Conservation (phyloP, 768 basidiomycete species). For the Hypsizygus marmoreus region DNA sequence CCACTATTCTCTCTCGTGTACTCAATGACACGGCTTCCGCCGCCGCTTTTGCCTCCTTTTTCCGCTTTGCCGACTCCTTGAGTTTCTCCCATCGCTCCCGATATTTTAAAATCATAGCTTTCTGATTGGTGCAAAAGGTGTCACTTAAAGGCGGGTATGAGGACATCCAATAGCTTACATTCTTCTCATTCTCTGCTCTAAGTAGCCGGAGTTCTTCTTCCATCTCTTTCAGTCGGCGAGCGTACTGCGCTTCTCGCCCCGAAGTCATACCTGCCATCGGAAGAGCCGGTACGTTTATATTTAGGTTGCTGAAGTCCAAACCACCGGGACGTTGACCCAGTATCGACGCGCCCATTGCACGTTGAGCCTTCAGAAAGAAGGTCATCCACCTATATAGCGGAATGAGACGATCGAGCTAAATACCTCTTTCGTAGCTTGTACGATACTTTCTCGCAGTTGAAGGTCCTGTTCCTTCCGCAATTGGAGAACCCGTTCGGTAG, state of each 20-base stretch:
- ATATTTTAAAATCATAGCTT: constrained; percentile 80
- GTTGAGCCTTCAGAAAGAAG: constrained; percentile 60
- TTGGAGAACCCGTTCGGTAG: constrained; percentile 64
- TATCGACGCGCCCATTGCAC: constrained; percentile 72
- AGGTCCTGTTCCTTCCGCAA: constrained; percentile 77
- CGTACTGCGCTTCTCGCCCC: constrained; percentile 57
- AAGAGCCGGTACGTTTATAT: constrained; percentile 56
- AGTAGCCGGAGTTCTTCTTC: constrained; percentile 74
- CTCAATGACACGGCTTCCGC: constrained; percentile 44
- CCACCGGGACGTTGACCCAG: constrained; percentile 49
- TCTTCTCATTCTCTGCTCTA: constrained; percentile 78
- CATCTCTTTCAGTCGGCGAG: constrained; percentile 71
- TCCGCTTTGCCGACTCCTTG: constrained; percentile 84
- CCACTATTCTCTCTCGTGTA: constrained; percentile 71
- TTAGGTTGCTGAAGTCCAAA: constrained; percentile 58
- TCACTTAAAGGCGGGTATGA: constrained; percentile 11
- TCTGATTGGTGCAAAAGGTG: constrained; percentile 45
- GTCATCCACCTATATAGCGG: not conserved
- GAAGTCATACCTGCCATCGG: constrained; percentile 51
- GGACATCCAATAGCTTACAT: constrained; percentile 46
- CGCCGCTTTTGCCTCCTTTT: constrained; percentile 73
- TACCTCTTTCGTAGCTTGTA: constrained; percentile 68
- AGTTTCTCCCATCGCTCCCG: constrained; percentile 88
- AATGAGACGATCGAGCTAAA: constrained; percentile 1
- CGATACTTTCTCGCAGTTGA: constrained; percentile 78